Conservation (phyloP, 805 yeast genomes). For the Cyberlindnera mycetangii region DNA sequence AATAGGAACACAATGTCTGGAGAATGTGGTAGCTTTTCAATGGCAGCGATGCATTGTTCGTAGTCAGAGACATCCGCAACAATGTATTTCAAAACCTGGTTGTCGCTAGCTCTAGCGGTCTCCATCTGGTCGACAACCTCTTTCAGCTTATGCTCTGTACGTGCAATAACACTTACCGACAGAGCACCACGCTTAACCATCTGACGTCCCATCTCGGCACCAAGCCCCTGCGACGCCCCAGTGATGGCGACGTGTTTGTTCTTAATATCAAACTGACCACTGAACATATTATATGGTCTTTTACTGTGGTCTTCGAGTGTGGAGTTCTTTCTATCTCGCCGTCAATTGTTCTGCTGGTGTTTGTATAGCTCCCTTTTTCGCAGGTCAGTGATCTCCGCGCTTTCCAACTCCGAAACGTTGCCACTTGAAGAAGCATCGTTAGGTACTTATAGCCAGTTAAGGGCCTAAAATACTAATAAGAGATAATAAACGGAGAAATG, state of each 20-base stretch:
- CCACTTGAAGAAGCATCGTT: neutral
- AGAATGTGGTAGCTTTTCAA: constrained; percentile 34
- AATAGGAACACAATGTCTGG: constrained; percentile 83
- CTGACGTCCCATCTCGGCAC: constrained; percentile 68
- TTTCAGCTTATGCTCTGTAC: constrained; percentile 61
- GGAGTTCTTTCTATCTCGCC: too few relatives aligned
- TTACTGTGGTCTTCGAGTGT: too few relatives aligned
- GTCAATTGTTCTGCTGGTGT: too few relatives aligned
- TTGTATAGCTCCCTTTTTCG: too few relatives aligned
- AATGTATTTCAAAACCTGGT: constrained; percentile 33
- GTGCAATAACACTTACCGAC: constrained; percentile 69
- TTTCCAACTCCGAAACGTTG: neutral
- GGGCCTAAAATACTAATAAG: neutral
- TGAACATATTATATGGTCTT: too few relatives aligned
- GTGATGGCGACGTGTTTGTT: constrained; percentile 65
- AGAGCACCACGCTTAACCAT: constrained; percentile 56
- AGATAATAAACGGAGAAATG: constrained; percentile 2
- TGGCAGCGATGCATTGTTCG: constrained; percentile 42
- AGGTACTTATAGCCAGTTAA: too few relatives aligned
- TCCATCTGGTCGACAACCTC: constrained; percentile 46
- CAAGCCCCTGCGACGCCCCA: constrained; percentile 95
- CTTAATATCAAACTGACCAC: constrained; percentile 23
- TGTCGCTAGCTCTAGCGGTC: constrained; percentile 26
- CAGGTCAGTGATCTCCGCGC: too few relatives aligned
- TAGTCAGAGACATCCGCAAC: constrained; percentile 67